A percentile compares a stretch with the other conserved stretches of the same genome.
phyloP scores from a whole-genome alignment of 805 yeast species.

The Ogataea parapolymorpha region DNA sequence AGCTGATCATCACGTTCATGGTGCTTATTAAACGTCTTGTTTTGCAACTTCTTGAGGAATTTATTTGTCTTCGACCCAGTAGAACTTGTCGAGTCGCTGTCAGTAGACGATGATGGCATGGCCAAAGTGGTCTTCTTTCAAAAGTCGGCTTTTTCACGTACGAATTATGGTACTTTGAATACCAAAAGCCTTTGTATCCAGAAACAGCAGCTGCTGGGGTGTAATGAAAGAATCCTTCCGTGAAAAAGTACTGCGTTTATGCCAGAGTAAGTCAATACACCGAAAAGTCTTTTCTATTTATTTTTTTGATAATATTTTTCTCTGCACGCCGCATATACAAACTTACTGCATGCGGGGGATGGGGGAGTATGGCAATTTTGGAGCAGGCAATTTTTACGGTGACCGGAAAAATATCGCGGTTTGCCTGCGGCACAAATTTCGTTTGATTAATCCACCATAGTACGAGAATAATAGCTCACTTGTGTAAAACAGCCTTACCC shows the following conservation, averaged over 20 bases:
- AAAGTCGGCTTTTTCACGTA: not conserved
- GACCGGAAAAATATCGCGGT: not conserved
- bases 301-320: slow-evolving; percentile 1
- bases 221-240: too few species aligned
- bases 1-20: slow-evolving; percentile 2
- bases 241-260: too few species aligned
- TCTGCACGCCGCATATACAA: not conserved
- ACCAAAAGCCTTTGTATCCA: too few species aligned
- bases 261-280: not conserved
- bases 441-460: not conserved
- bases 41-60: slow-evolving; percentile 14
- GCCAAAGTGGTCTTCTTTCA: not conserved
- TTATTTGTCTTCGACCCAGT: slow-evolving; percentile 12
- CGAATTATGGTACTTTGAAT: too few species aligned
- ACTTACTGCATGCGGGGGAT: not conserved
- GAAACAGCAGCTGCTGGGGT: too few species aligned
- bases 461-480: not conserved
- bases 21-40: slow-evolving; percentile 14
- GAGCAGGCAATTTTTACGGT: not conserved
- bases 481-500: too few species aligned
- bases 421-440: not conserved
- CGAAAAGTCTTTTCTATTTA: not conserved
- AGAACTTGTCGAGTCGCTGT: slow-evolving; percentile 4
- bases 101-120: slow-evolving; percentile 8
- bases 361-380: not conserved